Evolutionary conservation across 495 filamentous ascomycete genomes (phyloP), one percentile per base, ranked within the genome.

Genomic region (Jackrogersella minutella): DNA sequence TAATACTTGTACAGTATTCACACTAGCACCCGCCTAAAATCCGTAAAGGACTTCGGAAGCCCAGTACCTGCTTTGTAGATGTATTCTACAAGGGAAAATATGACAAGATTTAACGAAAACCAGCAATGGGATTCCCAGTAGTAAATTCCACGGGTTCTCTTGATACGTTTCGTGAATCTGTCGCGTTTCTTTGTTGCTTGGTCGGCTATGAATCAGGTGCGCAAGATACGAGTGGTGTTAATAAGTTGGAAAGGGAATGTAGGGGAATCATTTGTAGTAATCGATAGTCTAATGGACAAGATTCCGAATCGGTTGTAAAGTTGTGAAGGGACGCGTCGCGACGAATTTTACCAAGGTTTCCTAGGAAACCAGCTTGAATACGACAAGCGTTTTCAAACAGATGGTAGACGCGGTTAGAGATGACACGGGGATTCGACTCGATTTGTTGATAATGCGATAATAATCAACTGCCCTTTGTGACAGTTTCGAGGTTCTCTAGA

Each of bases 251-350:
- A 6, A 49, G 26, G n/a, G 9, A 63, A 56, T 5, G 19, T 30
- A 49, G 13, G 37, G 39, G 34, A 33, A 58, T 53, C 65, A 68
- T 68, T 63, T 68, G 65, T 26, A 11, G 22, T 58, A 31, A 62
- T 6, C 22, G 33, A 57, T 21, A 30, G 16, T 22, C 46, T 24
- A 66, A 5, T 11, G 1, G 21, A 28, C 5, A 41, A 39, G 28
- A 36, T 40, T 30, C 17, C 13, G 16, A 60, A 33, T 6, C 13
- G 3, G 44, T 14, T 13, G 2, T 53, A 17, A 11, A 11, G 28
- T 61, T 26, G 17, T 13, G 26, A 34, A 24, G 28, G 30, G 30
- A 51, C 17, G 46, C 28, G 46, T 31, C 16, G 58, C 34, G 36
- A 43, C 11, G 26, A 8, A 22, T 36, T n/a, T 34, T 7, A 13